Evolutionary conservation across 2,329 filamentous ascomycete species (phyloP).

Genomic region (Microcera coccophila): DNA sequence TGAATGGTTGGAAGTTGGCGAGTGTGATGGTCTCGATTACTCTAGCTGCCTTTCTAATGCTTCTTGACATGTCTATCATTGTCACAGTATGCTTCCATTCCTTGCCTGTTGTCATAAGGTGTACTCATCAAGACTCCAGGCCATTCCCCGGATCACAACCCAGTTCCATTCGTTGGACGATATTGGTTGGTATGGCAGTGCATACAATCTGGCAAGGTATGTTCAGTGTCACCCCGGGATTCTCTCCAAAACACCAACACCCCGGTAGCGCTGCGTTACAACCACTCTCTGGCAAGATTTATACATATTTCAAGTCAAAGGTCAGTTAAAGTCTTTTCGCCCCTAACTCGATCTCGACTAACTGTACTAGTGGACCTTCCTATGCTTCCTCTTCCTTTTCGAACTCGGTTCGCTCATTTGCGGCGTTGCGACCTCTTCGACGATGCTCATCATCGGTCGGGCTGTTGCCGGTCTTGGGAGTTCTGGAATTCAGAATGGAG

Average conservation of each 20-base stretch:
- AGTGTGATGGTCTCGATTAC: slow-evolving; percentile 38
- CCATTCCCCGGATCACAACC: slow-evolving; percentile 48
- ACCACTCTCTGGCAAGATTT: slow-evolving; percentile 50
- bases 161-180: slow-evolving; percentile 49
- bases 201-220: slow-evolving; percentile 47
- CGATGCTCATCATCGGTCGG: slow-evolving; percentile 48
- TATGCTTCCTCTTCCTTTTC: slow-evolving; percentile 30
- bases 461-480: slow-evolving; percentile 46
- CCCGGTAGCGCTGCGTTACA: slow-evolving; percentile 49
- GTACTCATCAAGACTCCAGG: slow-evolving; percentile 23
- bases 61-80: slow-evolving; percentile 52
- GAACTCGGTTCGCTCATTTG: slow-evolving; percentile 46
- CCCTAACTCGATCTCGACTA: slow-evolving; percentile 17
- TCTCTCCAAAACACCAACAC: no score
- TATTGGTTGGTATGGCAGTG: slow-evolving; percentile 54
- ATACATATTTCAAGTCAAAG: slow-evolving; percentile 33
- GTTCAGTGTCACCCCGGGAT: slow-evolving; percentile 32
- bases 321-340: slow-evolving; percentile 7
- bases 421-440: slow-evolving; percentile 40
- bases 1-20: slow-evolving; percentile 30
- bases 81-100: slow-evolving; percentile 39
- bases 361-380: slow-evolving; percentile 24
- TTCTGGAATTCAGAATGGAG: slow-evolving; percentile 40
- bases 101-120: neutral
- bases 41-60: slow-evolving; percentile 43